Percentiles rank a stretch among this genome's conserved stretches.
These are phyloP conservation scores for Sphagnum magellanicum DNA, from an alignment of 228 moss, liverwort and hornwort species.

Conservation along the genomic window DNA sequence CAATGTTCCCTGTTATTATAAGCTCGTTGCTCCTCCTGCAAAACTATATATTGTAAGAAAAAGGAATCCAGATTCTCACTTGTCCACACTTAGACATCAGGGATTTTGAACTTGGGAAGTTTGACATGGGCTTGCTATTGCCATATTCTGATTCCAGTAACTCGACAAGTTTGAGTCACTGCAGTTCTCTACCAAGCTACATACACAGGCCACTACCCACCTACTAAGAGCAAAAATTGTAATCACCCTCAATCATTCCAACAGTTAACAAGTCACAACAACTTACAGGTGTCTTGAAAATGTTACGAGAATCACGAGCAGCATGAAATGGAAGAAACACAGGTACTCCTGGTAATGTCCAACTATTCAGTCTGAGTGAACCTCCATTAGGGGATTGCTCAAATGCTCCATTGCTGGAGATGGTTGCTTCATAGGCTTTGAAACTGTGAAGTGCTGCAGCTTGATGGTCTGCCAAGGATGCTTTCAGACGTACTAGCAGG, in stretches of 20 bases:
- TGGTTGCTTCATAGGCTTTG: slow-evolving; percentile 66
- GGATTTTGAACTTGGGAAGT: too few relatives aligned
- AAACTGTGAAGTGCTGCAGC: slow-evolving; percentile 63
- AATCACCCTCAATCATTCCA: too few relatives aligned
- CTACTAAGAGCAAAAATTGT: too few relatives aligned
- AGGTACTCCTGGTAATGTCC: slow-evolving; percentile 39
- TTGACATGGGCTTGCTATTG: too few relatives aligned
- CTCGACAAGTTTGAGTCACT: too few relatives aligned
- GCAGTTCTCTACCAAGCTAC: too few relatives aligned
- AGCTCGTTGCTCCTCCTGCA: slow-evolving; percentile 66
- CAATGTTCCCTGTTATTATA: slow-evolving; percentile 72
- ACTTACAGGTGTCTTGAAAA: slow-evolving; percentile 57
- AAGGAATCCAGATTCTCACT: background rate
- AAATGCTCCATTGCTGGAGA: slow-evolving; percentile 39
- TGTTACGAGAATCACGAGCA: slow-evolving; percentile 65
- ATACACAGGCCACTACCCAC: too few relatives aligned
- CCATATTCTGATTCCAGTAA: too few relatives aligned
- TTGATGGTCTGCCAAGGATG: slow-evolving; percentile 55
- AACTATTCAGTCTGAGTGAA: slow-evolving; percentile 18
- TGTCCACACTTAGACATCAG: too few relatives aligned
- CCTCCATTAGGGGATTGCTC: slow-evolving; percentile 34
- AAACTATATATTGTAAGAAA: background rate
- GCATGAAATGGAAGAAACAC: slow-evolving; percentile 67
- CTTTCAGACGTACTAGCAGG: slow-evolving; percentile 54
- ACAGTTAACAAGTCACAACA: background rate